Evolutionary conservation across 73 alveolate genomes (phyloP).

Genomic region (Stentor roeselii): DNA sequence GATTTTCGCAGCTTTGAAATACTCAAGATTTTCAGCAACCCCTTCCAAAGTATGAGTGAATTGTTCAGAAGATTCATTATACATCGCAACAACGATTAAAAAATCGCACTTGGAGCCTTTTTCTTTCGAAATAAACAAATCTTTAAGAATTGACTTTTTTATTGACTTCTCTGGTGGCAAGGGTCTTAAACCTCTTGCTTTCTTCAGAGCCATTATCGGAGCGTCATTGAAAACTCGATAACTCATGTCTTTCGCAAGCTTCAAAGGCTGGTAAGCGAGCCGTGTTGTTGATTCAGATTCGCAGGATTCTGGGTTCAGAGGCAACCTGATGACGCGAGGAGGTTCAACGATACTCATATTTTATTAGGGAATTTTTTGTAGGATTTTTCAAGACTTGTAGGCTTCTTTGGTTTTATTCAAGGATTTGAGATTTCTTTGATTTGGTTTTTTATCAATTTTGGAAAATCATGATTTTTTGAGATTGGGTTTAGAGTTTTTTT

Average conservation of each 20-base stretch:
- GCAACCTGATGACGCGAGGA: too few relatives aligned
- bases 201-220: not conserved
- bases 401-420: too few relatives aligned
- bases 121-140: not conserved
- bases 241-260: not conserved
- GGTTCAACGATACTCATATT: too few relatives aligned
- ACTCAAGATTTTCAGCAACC: slow-evolving; percentile 27
- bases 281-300: not conserved
- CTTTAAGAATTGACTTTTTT: not conserved
- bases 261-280: not conserved
- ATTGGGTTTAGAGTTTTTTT: too few relatives aligned
- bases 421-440: too few relatives aligned
- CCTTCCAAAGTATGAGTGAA: slow-evolving; percentile 38
- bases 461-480: too few relatives aligned
- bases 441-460: too few relatives aligned
- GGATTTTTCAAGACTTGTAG: too few relatives aligned
- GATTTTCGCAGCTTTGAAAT: not conserved
- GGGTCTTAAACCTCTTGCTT: not conserved
- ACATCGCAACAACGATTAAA: slow-evolving; percentile 43
- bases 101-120: not conserved
- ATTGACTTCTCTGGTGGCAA: slow-evolving; percentile 1
- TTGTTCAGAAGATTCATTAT: slow-evolving; percentile 38
- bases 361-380: too few relatives aligned
- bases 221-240: not conserved
- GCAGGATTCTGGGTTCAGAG: too few relatives aligned